Conservation (phyloP, 192 early-diverging fungal genomes). For the Podila minutissima region DNA sequence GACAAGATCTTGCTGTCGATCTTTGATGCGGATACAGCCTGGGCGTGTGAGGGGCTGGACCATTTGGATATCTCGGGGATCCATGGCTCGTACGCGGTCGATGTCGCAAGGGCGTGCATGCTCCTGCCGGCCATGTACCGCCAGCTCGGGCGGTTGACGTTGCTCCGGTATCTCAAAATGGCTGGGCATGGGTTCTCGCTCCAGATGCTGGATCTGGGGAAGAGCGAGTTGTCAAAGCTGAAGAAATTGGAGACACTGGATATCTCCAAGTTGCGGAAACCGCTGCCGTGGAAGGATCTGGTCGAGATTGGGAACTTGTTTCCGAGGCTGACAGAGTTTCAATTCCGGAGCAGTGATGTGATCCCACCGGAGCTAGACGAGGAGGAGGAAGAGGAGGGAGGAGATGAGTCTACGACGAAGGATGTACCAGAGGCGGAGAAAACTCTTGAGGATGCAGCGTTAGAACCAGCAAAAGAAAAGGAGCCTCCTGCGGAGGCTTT, state of each 20-base stretch:
- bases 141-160: conserved; percentile 12
- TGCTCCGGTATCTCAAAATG: conserved; percentile 16
- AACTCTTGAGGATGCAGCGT: neutral
- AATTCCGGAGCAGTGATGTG: conserved; percentile 29
- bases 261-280: conserved; percentile 13
- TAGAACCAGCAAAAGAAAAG: neutral
- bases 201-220: conserved; percentile 22
- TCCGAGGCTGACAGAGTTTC: conserved; percentile 20
- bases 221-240: conserved; percentile 4
- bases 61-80: conserved; percentile 46
- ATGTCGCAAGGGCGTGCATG: neutral
- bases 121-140: conserved; percentile 28
- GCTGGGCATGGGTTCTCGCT: conserved; percentile 32
- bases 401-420: neutral
- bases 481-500: neutral
- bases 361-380: conserved; percentile 4
- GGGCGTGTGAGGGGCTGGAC: conserved; percentile 20
- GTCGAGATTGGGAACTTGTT: conserved; percentile 38
- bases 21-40: conserved; percentile 16
- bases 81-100: conserved; percentile 11
- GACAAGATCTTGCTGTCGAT: conserved; percentile 19
- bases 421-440: neutral
- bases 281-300: conserved; percentile 24
- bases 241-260: conserved; percentile 14
- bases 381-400: neutral